Evolutionary conservation across 306 rosid species (phyloP), one percentile per base, ranked within the genome.

Genomic region (Cicer bijugum): DNA sequence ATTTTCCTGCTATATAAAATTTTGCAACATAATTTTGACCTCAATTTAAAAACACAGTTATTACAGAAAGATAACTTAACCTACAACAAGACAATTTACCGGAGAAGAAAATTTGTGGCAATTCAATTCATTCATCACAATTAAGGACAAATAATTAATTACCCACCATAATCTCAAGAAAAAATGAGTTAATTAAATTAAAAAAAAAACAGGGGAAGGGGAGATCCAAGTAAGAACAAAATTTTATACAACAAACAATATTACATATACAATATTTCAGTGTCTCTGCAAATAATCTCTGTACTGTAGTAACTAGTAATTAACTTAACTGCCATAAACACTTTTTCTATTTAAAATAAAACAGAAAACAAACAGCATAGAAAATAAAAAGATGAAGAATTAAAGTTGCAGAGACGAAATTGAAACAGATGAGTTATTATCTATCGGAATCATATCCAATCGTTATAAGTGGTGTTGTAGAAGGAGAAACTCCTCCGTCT

Each of bases 391-490:
- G 28, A 23, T 23, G 28, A 7, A n/a, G 0, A 65, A 5, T 3
- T 7, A 6, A 12, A 64, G 5, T 12, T 10, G 65, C 68, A 72
- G 71, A 77, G 64, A 69, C 52, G 1, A 2, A 12, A 44, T 6
- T 6, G 17, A 0, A 12, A 11, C 42, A 44, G 50, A 19, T 39
- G 20, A 17, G 15, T 16, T 64, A 33, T 57, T 57, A 11, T 23
- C 9, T 6, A 40, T 44, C 67, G 0, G 58, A 71, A 20, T 4
- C 19, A 19, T 53, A 69, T 8, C 67, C 83, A 40, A 81, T 69
- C 2, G 71, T 57, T 6, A 42, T 44, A 6, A 67, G 56, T 3
- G 84, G 80, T 12, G 82, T 23, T 1, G 72, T 33, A 2, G 88
- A 28, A 19, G 48, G 2, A 61, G 72, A 20, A 59, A 28, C 33